phyloP scores from a whole-genome alignment of 129 eudicot genomes.

The Rutidosis leptorrhynchoides region DNA sequence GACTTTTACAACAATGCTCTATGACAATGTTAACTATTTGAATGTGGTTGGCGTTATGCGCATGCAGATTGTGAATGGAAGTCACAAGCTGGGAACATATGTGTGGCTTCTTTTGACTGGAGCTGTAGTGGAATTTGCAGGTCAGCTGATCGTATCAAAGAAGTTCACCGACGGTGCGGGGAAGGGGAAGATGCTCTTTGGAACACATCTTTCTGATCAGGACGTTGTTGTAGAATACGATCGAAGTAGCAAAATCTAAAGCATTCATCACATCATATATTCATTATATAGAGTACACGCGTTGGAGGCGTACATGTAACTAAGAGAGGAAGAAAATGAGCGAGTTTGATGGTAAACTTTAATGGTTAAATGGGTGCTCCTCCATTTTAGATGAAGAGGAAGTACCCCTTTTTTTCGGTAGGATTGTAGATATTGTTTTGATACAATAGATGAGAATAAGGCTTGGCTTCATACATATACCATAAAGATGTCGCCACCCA shows the following conservation, averaged over 20 bases:
- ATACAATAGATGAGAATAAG: constrained; percentile 16
- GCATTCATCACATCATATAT: constrained; percentile 5
- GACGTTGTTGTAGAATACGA: neutral
- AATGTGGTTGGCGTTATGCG: neutral
- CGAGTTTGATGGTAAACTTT: constrained; percentile 15
- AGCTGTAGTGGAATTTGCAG: constrained; percentile 87
- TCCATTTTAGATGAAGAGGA: constrained; percentile 32
- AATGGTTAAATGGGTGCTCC: constrained; percentile 16
- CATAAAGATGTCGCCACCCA: neutral
- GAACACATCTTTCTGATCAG: constrained; percentile 49
- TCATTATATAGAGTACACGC: neutral
- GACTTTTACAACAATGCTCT: too few species aligned
- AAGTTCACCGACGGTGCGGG: constrained; percentile 86
- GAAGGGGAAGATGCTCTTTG: constrained; percentile 83
- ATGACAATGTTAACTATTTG: too few species aligned
- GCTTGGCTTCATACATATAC: constrained; percentile 5
- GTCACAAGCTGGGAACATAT: constrained; percentile 92
- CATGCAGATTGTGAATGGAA: constrained; percentile 88
- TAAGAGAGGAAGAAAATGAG: neutral
- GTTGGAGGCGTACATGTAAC: neutral
- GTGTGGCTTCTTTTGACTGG: constrained; percentile 96
- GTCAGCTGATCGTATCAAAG: constrained; percentile 76
- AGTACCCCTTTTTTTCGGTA: constrained; percentile 12
- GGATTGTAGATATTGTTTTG: constrained; percentile 28
- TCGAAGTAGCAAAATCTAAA: neutral